Conservation (phyloP, 495 filamentous ascomycete genomes). For the Penicillium flavigenum region DNA sequence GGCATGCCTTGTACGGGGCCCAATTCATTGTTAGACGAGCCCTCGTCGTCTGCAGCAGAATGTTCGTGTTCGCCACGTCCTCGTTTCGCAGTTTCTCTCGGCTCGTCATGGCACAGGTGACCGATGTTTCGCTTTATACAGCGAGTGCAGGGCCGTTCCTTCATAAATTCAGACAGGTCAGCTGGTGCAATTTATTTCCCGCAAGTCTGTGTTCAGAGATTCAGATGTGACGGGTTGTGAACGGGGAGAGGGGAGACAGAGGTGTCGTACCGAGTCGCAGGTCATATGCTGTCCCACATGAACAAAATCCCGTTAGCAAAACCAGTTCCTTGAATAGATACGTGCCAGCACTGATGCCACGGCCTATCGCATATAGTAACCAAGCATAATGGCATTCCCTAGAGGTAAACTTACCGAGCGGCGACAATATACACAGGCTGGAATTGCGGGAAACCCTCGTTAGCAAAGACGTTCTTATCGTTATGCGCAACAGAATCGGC, state of each 20-base stretch:
- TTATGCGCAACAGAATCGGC: slow-evolving; percentile 29
- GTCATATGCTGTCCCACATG: slow-evolving; percentile 88
- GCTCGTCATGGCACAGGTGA: slow-evolving; percentile 97
- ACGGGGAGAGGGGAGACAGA: slow-evolving; percentile 37
- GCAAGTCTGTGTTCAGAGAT: slow-evolving; percentile 13
- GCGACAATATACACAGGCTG: slow-evolving; percentile 98
- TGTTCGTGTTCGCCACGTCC: slow-evolving; percentile 68
- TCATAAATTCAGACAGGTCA: slow-evolving; percentile 29
- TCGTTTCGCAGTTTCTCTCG: slow-evolving; percentile 75
- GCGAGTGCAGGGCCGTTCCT: slow-evolving; percentile 94
- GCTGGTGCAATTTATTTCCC: slow-evolving; percentile 23
- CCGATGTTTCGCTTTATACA: slow-evolving; percentile 99
- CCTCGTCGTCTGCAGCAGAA: slow-evolving; percentile 59
- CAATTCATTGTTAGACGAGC: slow-evolving; percentile 49
- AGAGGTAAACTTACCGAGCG: slow-evolving; percentile 78
- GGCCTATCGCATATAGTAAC: slow-evolving; percentile 7
- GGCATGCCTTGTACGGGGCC: slow-evolving; percentile 40
- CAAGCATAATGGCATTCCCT: neutral
- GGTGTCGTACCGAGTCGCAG: slow-evolving; percentile 90
- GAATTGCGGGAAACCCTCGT: slow-evolving; percentile 28
- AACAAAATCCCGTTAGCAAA: slow-evolving; percentile 43
- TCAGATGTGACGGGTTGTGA: slow-evolving; percentile 28
- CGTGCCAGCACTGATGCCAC: neutral
- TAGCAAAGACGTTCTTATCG: slow-evolving; percentile 34
- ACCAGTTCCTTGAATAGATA: slow-evolving; percentile 2